Conservation (phyloP, 345 rosid species). For the Rhizophora mangle region DNA sequence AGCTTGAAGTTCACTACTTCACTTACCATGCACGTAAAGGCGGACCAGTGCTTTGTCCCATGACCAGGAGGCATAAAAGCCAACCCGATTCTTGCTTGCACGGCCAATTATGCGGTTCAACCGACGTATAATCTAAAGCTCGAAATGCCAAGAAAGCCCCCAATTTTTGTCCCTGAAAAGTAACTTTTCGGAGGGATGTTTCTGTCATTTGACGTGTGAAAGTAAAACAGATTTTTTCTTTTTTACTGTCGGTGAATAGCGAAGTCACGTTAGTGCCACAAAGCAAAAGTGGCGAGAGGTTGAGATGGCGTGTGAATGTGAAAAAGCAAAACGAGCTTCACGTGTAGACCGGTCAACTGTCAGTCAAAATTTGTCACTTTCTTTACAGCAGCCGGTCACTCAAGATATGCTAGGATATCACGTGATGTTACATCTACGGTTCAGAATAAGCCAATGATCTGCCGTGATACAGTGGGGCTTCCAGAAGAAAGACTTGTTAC, state of each 20-base stretch:
- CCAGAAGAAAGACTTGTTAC: no score
- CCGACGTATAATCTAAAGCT: background rate
- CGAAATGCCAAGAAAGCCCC: constrained; percentile 21
- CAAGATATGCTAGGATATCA: no score
- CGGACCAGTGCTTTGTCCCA: constrained; percentile 25
- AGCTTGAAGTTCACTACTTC: constrained; percentile 24
- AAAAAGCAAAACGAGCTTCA: no score
- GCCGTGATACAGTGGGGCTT: no score
- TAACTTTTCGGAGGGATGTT: constrained; percentile 21
- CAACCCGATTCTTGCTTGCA: constrained; percentile 41
- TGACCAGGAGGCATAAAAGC: constrained; percentile 33
- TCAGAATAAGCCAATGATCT: no score
- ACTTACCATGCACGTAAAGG: constrained; percentile 59
- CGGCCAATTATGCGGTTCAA: constrained; percentile 26
- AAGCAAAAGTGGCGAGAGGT: constrained; percentile 7
- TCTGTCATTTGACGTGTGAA: constrained; percentile 23
- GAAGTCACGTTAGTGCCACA: background rate
- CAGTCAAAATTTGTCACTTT: no score
- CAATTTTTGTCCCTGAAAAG: background rate
- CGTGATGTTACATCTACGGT: no score
- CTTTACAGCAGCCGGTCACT: no score
- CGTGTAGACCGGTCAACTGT: no score
- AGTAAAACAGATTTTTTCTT: background rate
- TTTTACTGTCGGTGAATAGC: background rate
- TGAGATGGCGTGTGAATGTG: constrained; percentile 26